A percentile compares a stretch with the other conserved stretches of the same genome.
phyloP scores from a whole-genome alignment of 306 rosid species.

The Corylus avellana region DNA sequence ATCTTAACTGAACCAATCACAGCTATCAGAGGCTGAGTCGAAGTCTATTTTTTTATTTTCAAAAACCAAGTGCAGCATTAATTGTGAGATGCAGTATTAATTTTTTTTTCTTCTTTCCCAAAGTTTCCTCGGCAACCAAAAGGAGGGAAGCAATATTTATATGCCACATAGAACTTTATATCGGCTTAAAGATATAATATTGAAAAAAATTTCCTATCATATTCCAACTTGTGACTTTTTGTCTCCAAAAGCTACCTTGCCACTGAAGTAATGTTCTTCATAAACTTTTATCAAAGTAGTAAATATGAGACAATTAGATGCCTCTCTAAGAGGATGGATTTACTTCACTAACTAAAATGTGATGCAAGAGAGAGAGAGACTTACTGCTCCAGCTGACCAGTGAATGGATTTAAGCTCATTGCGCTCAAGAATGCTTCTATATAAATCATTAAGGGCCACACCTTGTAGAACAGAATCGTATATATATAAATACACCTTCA shows the following conservation, averaged over 20 bases:
- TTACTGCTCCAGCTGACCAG: conserved; percentile 92
- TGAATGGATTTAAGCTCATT: conserved; percentile 74
- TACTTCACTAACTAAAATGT: background rate
- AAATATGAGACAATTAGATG: background rate
- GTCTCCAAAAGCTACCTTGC: too few relatives aligned
- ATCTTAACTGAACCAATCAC: background rate
- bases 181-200: background rate
- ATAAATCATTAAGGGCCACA: conserved; percentile 54
- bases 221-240: background rate
- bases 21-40: background rate
- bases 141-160: background rate
- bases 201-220: too few relatives aligned
- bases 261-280: background rate
- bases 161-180: background rate
- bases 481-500: conserved; percentile 5
- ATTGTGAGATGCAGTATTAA: background rate
- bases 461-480: conserved; percentile 11
- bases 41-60: background rate
- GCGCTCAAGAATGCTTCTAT: conserved; percentile 83
- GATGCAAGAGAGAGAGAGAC: conserved; percentile 20
- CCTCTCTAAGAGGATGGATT: background rate
- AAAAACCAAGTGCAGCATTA: background rate
- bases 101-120: background rate
- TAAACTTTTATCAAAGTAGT: background rate
- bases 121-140: background rate